Evolutionary conservation across 257 asterid genomes (phyloP).

Genomic region (Osmanthus fragrans): DNA sequence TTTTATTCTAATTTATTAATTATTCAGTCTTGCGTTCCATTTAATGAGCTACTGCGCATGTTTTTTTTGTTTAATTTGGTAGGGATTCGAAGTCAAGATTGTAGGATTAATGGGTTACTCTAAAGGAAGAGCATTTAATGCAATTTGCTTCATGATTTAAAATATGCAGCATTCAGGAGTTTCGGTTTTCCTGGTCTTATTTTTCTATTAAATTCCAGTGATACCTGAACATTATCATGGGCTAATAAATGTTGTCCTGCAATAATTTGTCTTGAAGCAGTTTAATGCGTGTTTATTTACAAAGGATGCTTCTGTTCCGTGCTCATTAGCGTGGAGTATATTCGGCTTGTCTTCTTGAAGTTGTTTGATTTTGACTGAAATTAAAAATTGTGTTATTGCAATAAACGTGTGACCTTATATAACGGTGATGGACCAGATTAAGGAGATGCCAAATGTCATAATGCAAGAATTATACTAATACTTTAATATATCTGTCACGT

Average conservation of each 20-base stretch:
- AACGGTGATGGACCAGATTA: background rate
- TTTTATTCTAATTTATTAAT: background rate
- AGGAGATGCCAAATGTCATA: background rate
- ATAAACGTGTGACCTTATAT: slow-evolving; percentile 3
- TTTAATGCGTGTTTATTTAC: background rate
- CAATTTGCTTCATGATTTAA: background rate
- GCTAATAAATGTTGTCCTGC: background rate
- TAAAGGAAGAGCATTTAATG: slow-evolving; percentile 17
- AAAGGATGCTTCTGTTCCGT: background rate
- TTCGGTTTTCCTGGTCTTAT: background rate
- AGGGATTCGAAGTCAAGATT: background rate
- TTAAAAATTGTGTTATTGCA: background rate
- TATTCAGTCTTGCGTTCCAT: slow-evolving; percentile 9
- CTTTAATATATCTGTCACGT: background rate
- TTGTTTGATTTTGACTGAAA: background rate
- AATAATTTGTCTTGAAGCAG: background rate
- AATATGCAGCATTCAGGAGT: background rate
- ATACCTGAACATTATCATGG: background rate
- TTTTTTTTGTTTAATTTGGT: background rate
- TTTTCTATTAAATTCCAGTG: background rate
- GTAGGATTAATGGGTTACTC: background rate
- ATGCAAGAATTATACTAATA: background rate
- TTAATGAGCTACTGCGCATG: background rate
- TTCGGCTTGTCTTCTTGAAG: background rate
- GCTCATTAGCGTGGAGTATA: background rate